Evolutionary conservation across 208 protist genomes (phyloP), one percentile per base, ranked within the genome.

Genomic region (Spongospora subterranea): DNA sequence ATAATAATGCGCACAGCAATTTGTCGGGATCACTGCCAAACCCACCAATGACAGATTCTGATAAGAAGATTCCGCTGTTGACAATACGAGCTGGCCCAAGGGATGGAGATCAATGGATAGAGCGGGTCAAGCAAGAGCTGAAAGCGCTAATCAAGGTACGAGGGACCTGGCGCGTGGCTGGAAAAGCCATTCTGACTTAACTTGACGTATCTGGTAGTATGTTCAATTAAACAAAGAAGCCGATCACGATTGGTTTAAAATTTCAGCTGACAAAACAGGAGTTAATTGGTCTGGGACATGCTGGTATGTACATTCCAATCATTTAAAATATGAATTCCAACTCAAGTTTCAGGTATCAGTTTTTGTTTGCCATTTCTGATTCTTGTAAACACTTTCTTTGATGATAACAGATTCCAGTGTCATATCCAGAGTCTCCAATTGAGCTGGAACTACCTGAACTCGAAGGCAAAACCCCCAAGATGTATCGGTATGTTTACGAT

Each of bases 391-490:
- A 6, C 13, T 32, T 35, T 0, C 50, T 38, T 76, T n/a, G 29
- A 32, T 32, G 1, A 0, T 17, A 82, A 35, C 64, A 96, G 95
- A 96, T 99, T 53, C 97, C 98, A 24, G 97, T 98, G 0, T 97
- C 97, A 41, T 99, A 99, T 92, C 98, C 98, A 43, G 95, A 95
- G 66, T 97, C 96, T 13, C 93, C 97, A 1, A 96, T 97, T n/a
- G 98, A 99, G 91, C 94, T 99, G 32, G 95, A 94, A 17, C 93
- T 99, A 46, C 97, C 97, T 32, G 97, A 99, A 94, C 93, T 99
- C 50, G 98, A 99, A 38, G 97, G 96, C 29, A 98, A 98, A 94
- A 99, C 98, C 1, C 96, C 97, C 64, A 99, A 99, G 94, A 99
- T 99, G 98, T 99, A 99, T 94, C 95, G 60, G n/a, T n/a, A n/a